Base-by-base conservation (phyloP, 192 early-diverging fungal genomes). In the Coemansia sp. region DNA sequence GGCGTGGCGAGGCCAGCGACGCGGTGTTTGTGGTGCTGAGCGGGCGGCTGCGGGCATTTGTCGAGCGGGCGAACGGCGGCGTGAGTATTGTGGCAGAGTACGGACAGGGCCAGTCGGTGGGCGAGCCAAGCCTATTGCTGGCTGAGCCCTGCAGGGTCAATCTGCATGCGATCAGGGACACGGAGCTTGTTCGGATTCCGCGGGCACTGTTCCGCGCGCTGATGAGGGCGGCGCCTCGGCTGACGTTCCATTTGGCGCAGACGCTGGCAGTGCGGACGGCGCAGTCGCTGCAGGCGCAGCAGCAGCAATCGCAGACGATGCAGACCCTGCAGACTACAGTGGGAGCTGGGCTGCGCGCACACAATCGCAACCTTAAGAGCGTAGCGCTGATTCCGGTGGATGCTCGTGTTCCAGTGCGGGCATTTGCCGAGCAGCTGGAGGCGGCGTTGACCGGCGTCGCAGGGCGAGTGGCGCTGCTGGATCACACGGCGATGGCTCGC, bases 101-200 rank as follows among this genome's bases (percentile, higher is more conserved):
- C 63, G 95, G 96, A 38, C 94, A 95, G 60, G 93, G 94, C 28
- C 93, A 99, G 58, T 93, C 91, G 23, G 88, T 99, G 1, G 97
- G 97, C 49, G 97, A 99, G 73, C 78, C 95, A 19, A 95, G 95
- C 64, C 90, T 98, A 10, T 74, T 99, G 38, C 89, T 85, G 67
- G 84, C 77, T 25, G 76, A 83, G 11, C 85, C 86, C 2, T 87
- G 91, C 47, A 85, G 85, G 17, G 89, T 88, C 19, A 99, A 94
- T 5, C 81, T 98, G 22, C 96, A 99, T 64, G 97, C 97, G 2
- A 99, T 99, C 64, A 89, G 97, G 44, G 97, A 98, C 69, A 89
- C 94, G 0, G 96, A 99, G 78, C 85, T 98, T 21, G 94, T 94
- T 19, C 86, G 96, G 11, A 91, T 99, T 81, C 97, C 97, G 5